These are phyloP conservation scores for Inonotus obliquus DNA, from an alignment of 1,284 basidiomycete genomes.

Conservation along the genomic window DNA sequence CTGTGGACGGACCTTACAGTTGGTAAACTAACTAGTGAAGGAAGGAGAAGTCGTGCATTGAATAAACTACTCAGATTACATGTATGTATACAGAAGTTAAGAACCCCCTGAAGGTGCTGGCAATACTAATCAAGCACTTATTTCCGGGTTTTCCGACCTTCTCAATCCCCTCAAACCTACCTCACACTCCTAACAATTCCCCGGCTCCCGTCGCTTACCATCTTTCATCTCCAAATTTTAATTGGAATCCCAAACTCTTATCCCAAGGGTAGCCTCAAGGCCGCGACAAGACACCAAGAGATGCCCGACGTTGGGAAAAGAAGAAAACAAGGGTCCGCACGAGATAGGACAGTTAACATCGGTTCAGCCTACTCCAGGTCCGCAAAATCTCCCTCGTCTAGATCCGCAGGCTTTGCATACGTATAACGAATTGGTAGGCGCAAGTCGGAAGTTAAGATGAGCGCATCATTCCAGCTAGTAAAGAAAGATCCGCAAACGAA, in stretches of 20 bases:
- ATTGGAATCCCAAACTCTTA: neutral
- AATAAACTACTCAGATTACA: too few species aligned
- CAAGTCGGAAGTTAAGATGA: neutral
- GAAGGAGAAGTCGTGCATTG: too few species aligned
- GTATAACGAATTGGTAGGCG: too few species aligned
- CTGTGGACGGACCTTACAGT: too few species aligned
- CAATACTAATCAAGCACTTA: too few species aligned
- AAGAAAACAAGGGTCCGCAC: neutral
- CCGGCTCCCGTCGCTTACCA: neutral
- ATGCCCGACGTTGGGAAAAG: neutral
- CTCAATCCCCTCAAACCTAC: neutral
- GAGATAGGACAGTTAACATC: too few species aligned
- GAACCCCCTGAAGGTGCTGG: too few species aligned
- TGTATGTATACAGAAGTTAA: too few species aligned
- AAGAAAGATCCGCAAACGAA: conserved; percentile 29
- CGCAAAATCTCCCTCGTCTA: conserved; percentile 84
- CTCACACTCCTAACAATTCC: neutral
- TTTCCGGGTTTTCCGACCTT: too few species aligned
- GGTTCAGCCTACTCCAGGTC: conserved; percentile 48
- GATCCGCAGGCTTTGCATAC: conserved; percentile 65
- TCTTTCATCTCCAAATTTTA: neutral
- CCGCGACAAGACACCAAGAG: neutral
- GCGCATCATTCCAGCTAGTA: neutral
- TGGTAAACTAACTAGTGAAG: too few species aligned
- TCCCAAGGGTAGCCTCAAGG: neutral